Evolutionary conservation across 2,329 filamentous ascomycete species (phyloP), one percentile per base, ranked within the genome.

Genomic region (Colletotrichum graminicola): DNA sequence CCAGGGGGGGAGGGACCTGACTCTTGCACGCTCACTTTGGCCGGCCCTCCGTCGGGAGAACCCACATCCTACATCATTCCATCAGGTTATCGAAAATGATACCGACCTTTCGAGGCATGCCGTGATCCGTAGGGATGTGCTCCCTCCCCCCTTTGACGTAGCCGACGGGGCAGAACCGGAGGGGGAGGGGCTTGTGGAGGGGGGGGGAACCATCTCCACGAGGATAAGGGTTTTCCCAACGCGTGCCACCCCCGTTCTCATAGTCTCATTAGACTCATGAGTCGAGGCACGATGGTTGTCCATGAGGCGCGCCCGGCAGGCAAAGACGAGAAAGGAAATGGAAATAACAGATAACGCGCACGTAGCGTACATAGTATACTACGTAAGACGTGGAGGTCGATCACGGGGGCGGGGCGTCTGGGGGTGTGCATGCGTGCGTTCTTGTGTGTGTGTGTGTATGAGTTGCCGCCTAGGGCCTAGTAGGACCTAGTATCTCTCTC

Each of bases 51-150:
- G 8, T 47, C n/a, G 45, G 32, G 32, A 14, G 41, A 62, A 34
- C 34, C 60, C 60, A 62, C 60, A 41, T 26, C 60, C n/a, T n/a
- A 39, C 60, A 62, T 39, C 32, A 62, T 62, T 62, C 45, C 60
- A 62, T 26, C 60, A 52, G 60, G 45, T 62, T 62, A 51, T 62
- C 23, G 43, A 61, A 61, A 61, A 45, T 34, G 41, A 36, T 12
- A 21, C 43, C 23, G 41, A 14, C 11, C 16, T 49, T 61, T 23
- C 41, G 29, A 36, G 57, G 34, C 34, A 36, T 49, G 43, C n/a
- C 43, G 12, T 21, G 57, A 49, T 34, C 21, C 6, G 26, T 23
- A 36, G 6, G 45, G 32, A 16, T 47, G 43, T 23, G 43, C 57
- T 49, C 29, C 43, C 41, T 29, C 4, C 29, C 29, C 29, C 4